These are phyloP conservation scores for Fraxinus sp. DNA, from an alignment of 305 asterid species.

Conservation along the genomic window DNA sequence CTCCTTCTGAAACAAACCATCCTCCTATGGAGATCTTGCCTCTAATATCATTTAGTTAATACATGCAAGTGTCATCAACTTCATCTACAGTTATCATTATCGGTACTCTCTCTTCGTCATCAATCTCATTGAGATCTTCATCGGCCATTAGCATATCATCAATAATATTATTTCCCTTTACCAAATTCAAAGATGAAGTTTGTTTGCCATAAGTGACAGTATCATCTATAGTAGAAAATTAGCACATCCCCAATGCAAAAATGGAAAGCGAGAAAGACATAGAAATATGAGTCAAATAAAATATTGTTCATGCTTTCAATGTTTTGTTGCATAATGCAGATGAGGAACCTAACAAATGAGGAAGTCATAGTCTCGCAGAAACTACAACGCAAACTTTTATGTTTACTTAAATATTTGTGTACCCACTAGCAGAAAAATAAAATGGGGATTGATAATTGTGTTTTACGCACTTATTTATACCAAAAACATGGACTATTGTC, in stretches of 20 bases:
- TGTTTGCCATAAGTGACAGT: slow-evolving; percentile 22
- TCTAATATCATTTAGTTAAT: too few relatives aligned
- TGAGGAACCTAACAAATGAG: too few relatives aligned
- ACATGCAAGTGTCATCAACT: slow-evolving; percentile 35
- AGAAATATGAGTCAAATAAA: not conserved
- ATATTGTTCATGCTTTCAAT: not conserved
- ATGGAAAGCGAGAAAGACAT: not conserved
- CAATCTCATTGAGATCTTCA: slow-evolving; percentile 65
- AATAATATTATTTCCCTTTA: slow-evolving; percentile 32
- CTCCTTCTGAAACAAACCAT: too few relatives aligned
- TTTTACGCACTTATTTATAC: too few relatives aligned
- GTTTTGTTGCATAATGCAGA: not conserved
- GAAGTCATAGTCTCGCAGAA: not conserved
- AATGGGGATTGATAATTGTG: too few relatives aligned
- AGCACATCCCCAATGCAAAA: too few relatives aligned
- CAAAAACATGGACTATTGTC: too few relatives aligned
- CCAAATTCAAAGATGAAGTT: slow-evolving; percentile 30
- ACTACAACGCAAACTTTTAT: not conserved
- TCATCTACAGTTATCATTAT: slow-evolving; percentile 52
- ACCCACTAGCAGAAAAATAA: too few relatives aligned
- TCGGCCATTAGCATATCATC: slow-evolving; percentile 61
- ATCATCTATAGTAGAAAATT: not conserved
- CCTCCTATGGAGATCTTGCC: too few relatives aligned
- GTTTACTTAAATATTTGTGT: not conserved
- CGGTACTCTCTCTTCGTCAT: slow-evolving; percentile 50